These are phyloP conservation scores for Athelia psychrophila DNA, from an alignment of 1,284 basidiomycete genomes.

Conservation along the genomic window DNA sequence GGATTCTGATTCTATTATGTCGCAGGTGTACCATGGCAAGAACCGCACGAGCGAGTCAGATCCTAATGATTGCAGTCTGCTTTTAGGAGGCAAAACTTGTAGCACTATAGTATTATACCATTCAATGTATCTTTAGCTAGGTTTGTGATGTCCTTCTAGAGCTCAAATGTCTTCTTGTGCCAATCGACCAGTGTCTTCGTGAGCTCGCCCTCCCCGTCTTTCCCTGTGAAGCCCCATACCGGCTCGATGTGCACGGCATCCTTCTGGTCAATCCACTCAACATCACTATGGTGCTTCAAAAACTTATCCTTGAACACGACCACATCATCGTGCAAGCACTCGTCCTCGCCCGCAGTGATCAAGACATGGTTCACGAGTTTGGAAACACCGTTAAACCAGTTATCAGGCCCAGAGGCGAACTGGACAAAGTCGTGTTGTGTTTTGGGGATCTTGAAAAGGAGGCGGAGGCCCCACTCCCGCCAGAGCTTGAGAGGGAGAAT, in stretches of 20 bases:
- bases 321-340: conserved; percentile 34
- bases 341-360: conserved; percentile 32
- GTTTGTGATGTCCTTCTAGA: too few species aligned
- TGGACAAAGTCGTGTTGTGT: conserved; percentile 28
- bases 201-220: conserved; percentile 8
- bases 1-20: background rate
- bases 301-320: conserved; percentile 22
- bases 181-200: too few species aligned
- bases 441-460: conserved; percentile 21
- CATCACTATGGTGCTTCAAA: conserved; percentile 22
- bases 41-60: conserved; percentile 65
- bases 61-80: background rate
- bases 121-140: too few species aligned
- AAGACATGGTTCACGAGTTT: conserved; percentile 27
- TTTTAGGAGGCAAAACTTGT: background rate
- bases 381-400: conserved; percentile 32
- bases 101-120: too few species aligned
- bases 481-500: background rate
- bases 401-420: conserved; percentile 25
- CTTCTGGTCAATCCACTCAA: conserved; percentile 27
- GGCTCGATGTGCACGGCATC: conserved; percentile 32
- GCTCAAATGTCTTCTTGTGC: too few species aligned
- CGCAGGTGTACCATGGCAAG: conserved; percentile 70
- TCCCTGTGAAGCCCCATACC: conserved; percentile 17
- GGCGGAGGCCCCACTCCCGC: background rate